Percentiles rank a stretch among this genome's conserved stretches.
These are phyloP conservation scores for Rhodotorula sp. DNA, from an alignment of 1,284 basidiomycete genomes.

Conservation along the genomic window DNA sequence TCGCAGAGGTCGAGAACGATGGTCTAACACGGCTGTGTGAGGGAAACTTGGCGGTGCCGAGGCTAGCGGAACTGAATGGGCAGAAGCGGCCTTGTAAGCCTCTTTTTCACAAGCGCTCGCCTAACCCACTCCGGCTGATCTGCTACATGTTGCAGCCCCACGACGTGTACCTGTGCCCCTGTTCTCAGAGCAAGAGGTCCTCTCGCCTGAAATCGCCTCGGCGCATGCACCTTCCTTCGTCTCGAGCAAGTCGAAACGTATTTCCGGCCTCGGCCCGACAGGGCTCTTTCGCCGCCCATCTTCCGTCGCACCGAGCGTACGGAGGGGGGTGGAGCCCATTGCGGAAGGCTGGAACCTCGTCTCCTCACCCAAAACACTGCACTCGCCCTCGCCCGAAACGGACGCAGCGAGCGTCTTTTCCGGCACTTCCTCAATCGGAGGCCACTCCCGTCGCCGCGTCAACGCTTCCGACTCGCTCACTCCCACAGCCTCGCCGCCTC, in stretches of 20 bases:
- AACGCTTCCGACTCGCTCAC: background rate
- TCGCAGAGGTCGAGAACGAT: background rate
- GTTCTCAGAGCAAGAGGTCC: background rate
- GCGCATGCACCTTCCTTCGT: background rate
- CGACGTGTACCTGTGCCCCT: background rate
- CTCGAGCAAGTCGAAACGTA: background rate
- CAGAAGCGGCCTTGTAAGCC: background rate
- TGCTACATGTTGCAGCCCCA: background rate
- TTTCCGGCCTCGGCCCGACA: background rate
- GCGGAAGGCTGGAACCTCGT: background rate
- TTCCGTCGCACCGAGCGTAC: background rate
- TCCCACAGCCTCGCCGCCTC: background rate
- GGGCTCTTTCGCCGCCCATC: slow-evolving; percentile 1
- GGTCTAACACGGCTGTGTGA: background rate
- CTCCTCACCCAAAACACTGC: background rate
- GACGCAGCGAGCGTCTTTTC: background rate
- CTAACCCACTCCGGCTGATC: background rate
- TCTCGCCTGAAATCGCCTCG: background rate
- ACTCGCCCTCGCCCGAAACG: background rate
- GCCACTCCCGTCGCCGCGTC: no score
- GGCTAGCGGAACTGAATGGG: background rate
- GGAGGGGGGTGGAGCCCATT: background rate
- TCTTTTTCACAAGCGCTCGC: background rate
- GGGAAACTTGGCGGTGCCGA: background rate
- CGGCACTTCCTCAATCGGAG: no score